A percentile compares a stretch with the other conserved stretches of the same genome.
Conservation (phyloP, 306 rosid genomes). For the Purshia tridentata region DNA sequence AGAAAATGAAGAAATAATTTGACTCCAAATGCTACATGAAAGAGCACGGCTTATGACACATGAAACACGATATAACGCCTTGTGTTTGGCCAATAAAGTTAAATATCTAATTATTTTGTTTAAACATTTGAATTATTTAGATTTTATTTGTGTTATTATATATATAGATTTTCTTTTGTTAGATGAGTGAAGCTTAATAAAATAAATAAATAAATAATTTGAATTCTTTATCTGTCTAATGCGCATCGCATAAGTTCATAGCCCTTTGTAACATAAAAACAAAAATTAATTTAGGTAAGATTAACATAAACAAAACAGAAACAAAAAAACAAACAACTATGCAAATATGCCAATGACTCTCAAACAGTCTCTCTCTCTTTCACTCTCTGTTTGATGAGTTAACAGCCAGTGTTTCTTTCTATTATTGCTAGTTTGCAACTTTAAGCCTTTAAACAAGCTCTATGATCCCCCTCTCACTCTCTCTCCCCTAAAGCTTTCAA, state of each 20-base stretch:
- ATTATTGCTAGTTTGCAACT: slow-evolving; percentile 5
- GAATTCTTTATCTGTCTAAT: neutral
- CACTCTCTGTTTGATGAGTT: neutral
- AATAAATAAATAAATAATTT: too few relatives aligned
- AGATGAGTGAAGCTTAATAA: too few relatives aligned
- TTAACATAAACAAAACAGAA: neutral
- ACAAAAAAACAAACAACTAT: neutral
- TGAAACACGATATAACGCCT: neutral
- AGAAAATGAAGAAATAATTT: neutral
- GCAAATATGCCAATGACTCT: neutral
- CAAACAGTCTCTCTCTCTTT: neutral
- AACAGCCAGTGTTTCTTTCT: slow-evolving; percentile 8
- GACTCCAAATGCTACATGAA: neutral
- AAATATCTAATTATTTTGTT: neutral
- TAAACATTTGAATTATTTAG: neutral
- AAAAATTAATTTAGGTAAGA: neutral
- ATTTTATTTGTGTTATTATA: neutral
- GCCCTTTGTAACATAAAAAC: neutral
- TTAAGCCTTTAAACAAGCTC: neutral
- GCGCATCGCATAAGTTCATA: neutral
- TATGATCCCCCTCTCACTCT: neutral
- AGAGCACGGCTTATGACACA: neutral
- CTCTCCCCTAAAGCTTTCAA: slow-evolving; percentile 1
- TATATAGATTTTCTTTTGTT: too few relatives aligned
- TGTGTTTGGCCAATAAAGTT: too few relatives aligned